Evolutionary conservation across 208 protist genomes (phyloP), one percentile per base, ranked within the genome.

Genomic region (Trypanosoma rangeli): DNA sequence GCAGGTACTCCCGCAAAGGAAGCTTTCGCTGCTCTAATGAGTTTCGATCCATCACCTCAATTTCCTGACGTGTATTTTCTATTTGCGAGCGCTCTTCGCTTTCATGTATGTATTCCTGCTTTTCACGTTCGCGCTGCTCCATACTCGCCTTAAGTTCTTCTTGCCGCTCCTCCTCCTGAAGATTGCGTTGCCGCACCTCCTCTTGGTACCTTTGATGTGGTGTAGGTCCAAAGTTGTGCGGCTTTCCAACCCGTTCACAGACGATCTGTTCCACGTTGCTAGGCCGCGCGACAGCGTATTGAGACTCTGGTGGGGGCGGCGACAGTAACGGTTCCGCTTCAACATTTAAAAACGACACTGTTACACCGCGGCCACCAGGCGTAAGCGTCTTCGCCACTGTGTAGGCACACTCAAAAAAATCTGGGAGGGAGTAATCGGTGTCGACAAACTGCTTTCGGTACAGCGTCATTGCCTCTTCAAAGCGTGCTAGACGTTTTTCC

Each of bases 171-270:
- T 84, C 82, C 46, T 77, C 63, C 35, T 78, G 76, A 15, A 75
- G 49, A 5, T 63, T 73, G n/a, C 68, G 49, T 20, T 64, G 18
- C 4, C 89, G 89, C 56, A 90, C 77, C 58, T 82, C 76, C 61
- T 95, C 89, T 18, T 78, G 80, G 71, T 89, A 84, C 22, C 86
- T 20, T 75, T 97, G 82, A 59, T 89, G 74, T 22, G 93, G 87
- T 15, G 90, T 89, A 37, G 90, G 84, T 48, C 94, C 96, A 70
- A 97, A 95, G 70, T 97, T 97, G 72, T 90, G 94, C 22, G 94
- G 84, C 0, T 28, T 64, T 8, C 96, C 96, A 37, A 97, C 26
- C 29, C 90, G 64, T 52, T 91, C 58, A 46, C 73, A 76, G n/a
- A 89, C 68, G 20, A 75, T 56, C 33, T 81, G 28, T 75, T 89